Percentiles rank a stretch among this genome's conserved stretches.
phyloP scores from a whole-genome alignment of 148 eudicot genomes.

The Vaccinium myrtillus region DNA sequence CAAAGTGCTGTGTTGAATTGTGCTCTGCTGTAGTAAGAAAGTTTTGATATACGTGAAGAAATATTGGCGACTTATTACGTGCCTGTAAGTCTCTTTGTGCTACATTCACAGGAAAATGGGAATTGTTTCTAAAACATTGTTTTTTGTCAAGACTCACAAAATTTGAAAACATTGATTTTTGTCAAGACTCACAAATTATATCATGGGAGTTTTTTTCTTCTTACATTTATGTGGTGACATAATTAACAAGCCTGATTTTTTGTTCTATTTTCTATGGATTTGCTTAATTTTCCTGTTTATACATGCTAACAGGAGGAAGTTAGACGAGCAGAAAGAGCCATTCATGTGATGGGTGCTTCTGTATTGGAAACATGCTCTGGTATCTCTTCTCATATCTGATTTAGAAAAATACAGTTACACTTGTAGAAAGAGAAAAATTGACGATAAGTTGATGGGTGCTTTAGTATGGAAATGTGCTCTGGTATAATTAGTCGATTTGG shows the following conservation, averaged over 20 bases:
- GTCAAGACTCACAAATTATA: background rate
- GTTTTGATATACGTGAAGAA: background rate
- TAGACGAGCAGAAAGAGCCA: constrained; percentile 63
- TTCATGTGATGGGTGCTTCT: constrained; percentile 85
- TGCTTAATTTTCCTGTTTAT: constrained; percentile 11
- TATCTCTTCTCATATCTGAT: constrained; percentile 23
- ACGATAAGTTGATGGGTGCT: background rate
- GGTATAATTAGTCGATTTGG: background rate
- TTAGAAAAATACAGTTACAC: background rate
- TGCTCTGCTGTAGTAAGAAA: background rate
- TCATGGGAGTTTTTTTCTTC: background rate
- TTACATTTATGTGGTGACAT: background rate
- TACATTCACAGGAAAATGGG: background rate
- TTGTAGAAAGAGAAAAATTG: background rate
- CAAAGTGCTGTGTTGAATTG: background rate
- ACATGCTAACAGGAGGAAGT: constrained; percentile 66
- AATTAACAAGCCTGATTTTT: background rate
- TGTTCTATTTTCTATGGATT: background rate
- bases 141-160: background rate
- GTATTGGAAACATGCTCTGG: constrained; percentile 63
- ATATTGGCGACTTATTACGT: background rate
- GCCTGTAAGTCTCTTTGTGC: background rate
- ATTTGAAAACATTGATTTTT: too few species aligned
- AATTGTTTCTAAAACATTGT: too few species aligned
- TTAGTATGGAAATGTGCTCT: background rate